A percentile compares a stretch with the other conserved stretches of the same genome.
Evolutionary conservation across 768 basidiomycete species (phyloP).

Genomic region (Panaeolus cyanescens): DNA sequence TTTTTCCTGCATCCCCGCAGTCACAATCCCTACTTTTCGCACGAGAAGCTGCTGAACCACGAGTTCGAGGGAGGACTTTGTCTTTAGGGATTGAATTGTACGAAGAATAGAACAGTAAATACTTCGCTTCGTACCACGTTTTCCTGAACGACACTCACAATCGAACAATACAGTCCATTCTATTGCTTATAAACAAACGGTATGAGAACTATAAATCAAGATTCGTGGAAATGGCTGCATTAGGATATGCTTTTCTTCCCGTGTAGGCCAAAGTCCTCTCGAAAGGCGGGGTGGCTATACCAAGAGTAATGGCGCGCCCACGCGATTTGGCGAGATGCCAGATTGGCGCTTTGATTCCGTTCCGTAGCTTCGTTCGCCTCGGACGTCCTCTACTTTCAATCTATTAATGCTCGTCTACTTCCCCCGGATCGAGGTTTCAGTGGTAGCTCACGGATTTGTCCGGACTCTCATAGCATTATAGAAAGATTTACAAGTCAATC

Average conservation of each 20-base stretch:
- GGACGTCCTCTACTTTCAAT: not conserved
- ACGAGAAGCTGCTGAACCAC: not conserved
- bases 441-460: not conserved
- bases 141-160: not conserved
- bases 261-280: too few relatives aligned
- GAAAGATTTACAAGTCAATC: too few relatives aligned
- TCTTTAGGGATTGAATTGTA: not conserved
- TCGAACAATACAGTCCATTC: not conserved
- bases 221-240: not conserved
- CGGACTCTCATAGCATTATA: too few relatives aligned
- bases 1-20: not conserved
- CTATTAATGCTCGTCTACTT: not conserved
- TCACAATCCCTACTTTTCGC: not conserved
- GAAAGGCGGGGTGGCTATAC: not conserved
- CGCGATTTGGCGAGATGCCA: not conserved
- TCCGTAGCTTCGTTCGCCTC: not conserved
- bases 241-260: not conserved
- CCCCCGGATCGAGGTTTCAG: not conserved
- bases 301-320: not conserved
- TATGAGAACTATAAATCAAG: not conserved
- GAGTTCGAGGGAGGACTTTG: not conserved
- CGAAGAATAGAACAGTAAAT: not conserved
- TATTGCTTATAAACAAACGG: not conserved
- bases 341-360: not conserved
- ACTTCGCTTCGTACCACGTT: not conserved